Percentiles rank a stretch among this genome's conserved stretches.
Evolutionary conservation across 495 filamentous ascomycete genomes (phyloP).

Genomic region (Hypoxylon lienhwacheense): DNA sequence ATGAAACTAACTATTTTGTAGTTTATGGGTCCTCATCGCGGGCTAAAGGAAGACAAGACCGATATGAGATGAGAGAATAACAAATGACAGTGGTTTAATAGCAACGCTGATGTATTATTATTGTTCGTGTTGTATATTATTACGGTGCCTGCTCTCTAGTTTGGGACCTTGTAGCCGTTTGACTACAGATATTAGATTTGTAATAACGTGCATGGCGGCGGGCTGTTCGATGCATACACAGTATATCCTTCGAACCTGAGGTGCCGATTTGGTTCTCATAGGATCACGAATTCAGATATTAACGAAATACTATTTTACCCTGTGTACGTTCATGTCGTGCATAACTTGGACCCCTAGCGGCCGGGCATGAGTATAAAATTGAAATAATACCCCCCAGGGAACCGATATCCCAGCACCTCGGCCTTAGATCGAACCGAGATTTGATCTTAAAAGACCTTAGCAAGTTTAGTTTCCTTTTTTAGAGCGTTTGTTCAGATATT

Average conservation of each 20-base stretch:
- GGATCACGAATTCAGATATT: constrained; percentile 3
- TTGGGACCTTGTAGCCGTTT: constrained; percentile 5
- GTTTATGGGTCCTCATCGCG: constrained; percentile 45
- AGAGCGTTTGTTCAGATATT: too few relatives aligned
- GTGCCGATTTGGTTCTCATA: constrained; percentile 1
- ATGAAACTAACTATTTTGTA: constrained; percentile 13
- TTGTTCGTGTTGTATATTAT: constrained; percentile 30
- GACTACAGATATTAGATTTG: constrained; percentile 26
- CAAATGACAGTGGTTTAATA: constrained; percentile 5
- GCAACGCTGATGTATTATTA: constrained; percentile 28
- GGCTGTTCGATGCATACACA: constrained; percentile 7
- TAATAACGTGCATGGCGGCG: constrained; percentile 28
- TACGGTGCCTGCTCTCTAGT: constrained; percentile 7
- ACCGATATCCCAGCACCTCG: too few relatives aligned
- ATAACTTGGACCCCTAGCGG: not conserved
- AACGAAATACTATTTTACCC: not conserved
- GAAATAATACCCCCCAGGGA: too few relatives aligned
- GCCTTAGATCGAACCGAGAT: constrained; percentile 30
- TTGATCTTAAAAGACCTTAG: not conserved
- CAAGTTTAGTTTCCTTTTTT: not conserved
- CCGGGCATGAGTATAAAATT: not conserved
- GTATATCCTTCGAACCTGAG: not conserved
- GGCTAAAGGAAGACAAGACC: constrained; percentile 31
- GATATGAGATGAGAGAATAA: constrained; percentile 6
- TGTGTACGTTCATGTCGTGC: not conserved